Conservation (phyloP, 768 basidiomycete genomes). For the Porpolomopsis calyptriformis region DNA sequence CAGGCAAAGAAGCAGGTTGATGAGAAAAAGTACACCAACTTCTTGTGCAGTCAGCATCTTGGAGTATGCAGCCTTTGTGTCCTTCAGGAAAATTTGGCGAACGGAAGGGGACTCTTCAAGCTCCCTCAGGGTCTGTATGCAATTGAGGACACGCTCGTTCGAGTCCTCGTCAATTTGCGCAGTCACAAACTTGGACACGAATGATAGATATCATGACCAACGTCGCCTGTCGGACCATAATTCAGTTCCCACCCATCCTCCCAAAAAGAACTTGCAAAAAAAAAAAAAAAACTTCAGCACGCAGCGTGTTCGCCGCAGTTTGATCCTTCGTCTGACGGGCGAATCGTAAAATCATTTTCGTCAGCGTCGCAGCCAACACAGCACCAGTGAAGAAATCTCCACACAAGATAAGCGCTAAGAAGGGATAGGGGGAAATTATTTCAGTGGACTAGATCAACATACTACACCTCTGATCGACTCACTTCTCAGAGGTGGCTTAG, state of each 20-base stretch:
- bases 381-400: conserved; percentile 97
- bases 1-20: neutral
- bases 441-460: neutral
- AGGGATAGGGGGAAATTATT: no score
- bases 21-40: conserved; percentile 30
- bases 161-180: conserved; percentile 98
- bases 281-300: conserved; percentile 60
- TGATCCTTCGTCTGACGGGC: conserved; percentile 40
- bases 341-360: conserved; percentile 83
- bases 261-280: no score
- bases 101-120: conserved; percentile 47
- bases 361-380: conserved; percentile 79
- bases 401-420: conserved; percentile 72
- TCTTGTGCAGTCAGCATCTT: conserved; percentile 96
- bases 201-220: conserved; percentile 96
- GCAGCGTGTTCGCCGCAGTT: conserved; percentile 50
- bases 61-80: conserved; percentile 84
- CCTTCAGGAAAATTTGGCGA: conserved; percentile 66
- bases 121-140: conserved; percentile 87
- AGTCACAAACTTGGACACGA: conserved; percentile 88
- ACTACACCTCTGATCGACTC: conserved; percentile 16
- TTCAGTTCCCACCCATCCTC: no score
- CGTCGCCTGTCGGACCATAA: conserved; percentile 55
- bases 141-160: conserved; percentile 90
- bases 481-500: conserved; percentile 87